A percentile compares a stretch with the other conserved stretches of the same genome.
Conservation (phyloP, 768 basidiomycete species). For the Galerina marginata region DNA sequence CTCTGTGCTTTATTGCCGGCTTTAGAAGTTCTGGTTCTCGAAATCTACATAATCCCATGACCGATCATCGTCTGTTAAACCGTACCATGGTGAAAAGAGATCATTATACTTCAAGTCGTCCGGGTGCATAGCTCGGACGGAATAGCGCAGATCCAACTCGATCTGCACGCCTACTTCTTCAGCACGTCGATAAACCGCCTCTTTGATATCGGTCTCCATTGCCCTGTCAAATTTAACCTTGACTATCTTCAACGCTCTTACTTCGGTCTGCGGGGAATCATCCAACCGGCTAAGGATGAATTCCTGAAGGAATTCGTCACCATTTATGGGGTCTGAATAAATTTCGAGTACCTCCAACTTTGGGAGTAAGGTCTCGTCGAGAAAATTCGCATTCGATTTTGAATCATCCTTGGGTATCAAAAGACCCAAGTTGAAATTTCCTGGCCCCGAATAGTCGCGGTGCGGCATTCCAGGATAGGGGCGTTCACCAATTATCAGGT, state of each 20-base stretch:
- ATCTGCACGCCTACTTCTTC: neutral
- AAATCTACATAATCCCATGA: no score
- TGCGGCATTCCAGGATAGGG: neutral
- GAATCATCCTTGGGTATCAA: neutral
- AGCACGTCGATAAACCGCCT: neutral
- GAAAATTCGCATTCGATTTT: neutral
- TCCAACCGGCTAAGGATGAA: neutral
- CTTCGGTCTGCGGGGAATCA: neutral
- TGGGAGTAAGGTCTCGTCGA: neutral
- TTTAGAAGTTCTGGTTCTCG: no score
- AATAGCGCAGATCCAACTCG: neutral
- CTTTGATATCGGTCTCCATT: neutral
- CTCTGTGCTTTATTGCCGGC: no score
- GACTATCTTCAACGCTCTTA: neutral
- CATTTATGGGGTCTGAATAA: neutral
- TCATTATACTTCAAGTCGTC: neutral
- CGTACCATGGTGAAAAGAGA: neutral
- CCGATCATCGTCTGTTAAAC: neutral
- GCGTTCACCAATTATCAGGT: neutral
- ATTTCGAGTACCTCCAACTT: neutral
- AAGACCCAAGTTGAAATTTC: neutral
- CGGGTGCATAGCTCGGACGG: no score
- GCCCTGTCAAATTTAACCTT: neutral
- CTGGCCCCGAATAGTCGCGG: neutral
- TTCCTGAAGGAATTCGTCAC: neutral